A percentile compares a stretch with the other conserved stretches of the same genome.
Conservation (phyloP, 768 basidiomycete species). For the Tricholomella constricta region DNA sequence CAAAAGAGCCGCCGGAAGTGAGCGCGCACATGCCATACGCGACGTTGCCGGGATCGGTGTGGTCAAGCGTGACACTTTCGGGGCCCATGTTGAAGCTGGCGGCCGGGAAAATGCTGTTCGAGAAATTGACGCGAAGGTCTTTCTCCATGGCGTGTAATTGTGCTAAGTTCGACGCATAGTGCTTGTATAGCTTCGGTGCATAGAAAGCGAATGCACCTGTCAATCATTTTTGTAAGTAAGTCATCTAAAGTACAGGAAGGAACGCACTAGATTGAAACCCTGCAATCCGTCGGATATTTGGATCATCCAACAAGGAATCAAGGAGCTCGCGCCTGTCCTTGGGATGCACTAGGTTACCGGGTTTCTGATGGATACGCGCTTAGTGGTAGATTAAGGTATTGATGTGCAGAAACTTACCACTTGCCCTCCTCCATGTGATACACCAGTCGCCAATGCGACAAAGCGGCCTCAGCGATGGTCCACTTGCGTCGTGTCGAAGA, state of each 20-base stretch:
- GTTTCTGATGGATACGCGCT: no score
- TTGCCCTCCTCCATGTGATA: no score
- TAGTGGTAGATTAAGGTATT: no score
- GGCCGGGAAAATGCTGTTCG: background rate
- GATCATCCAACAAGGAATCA: background rate
- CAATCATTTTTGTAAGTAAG: no score
- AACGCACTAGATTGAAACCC: constrained; percentile 15
- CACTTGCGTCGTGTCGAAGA: no score
- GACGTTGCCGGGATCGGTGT: background rate
- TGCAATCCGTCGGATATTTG: background rate
- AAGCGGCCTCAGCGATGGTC: no score
- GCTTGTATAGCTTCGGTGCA: background rate
- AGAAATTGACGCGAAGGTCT: background rate
- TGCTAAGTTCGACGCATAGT: background rate
- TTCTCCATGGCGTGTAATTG: background rate
- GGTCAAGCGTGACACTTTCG: background rate
- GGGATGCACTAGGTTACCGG: background rate
- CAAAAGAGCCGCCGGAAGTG: background rate
- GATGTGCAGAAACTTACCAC: no score
- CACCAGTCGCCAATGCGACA: no score
- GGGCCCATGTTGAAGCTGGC: background rate
- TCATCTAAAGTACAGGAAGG: no score
- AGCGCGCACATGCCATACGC: background rate
- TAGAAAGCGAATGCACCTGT: background rate
- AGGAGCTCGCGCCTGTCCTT: background rate